These are phyloP conservation scores for Austroboletus eburneus DNA, from an alignment of 768 basidiomycete genomes.

Conservation along the genomic window DNA sequence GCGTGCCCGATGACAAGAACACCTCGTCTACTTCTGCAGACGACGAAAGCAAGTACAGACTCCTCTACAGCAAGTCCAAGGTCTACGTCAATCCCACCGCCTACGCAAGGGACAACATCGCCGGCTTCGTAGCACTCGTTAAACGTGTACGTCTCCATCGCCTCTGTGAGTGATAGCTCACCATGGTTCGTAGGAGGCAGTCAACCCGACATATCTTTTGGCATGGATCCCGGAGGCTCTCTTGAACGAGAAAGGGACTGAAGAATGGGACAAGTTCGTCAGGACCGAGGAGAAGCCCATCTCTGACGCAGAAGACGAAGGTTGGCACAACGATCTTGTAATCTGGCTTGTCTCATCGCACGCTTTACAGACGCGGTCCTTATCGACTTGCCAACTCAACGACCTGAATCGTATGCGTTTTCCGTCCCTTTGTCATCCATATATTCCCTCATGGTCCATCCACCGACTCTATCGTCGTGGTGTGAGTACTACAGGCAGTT, in stretches of 20 bases:
- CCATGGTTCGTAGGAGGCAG: slow-evolving; percentile 52
- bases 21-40: slow-evolving; percentile 22
- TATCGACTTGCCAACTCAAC: slow-evolving; percentile 77
- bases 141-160: slow-evolving; percentile 59
- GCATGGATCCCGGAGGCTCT: slow-evolving; percentile 93
- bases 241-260: slow-evolving; percentile 73
- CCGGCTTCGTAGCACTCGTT: slow-evolving; percentile 90
- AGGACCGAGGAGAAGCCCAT: slow-evolving; percentile 69
- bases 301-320: slow-evolving; percentile 66
- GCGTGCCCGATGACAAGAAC: slow-evolving; percentile 23
- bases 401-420: slow-evolving; percentile 91
- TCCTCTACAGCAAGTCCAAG: slow-evolving; percentile 89
- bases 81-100: slow-evolving; percentile 95
- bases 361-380: slow-evolving; percentile 65
- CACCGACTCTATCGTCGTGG: slow-evolving; percentile 83
- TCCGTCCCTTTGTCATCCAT: slow-evolving; percentile 89
- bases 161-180: slow-evolving; percentile 5
- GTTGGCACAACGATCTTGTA: slow-evolving; percentile 34
- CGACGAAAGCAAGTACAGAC: slow-evolving; percentile 61
- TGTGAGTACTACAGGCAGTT: slow-evolving; percentile 44
- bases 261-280: slow-evolving; percentile 89
- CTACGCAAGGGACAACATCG: slow-evolving; percentile 88
- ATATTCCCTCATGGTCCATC: slow-evolving; percentile 83
- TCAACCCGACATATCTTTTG: slow-evolving; percentile 73
- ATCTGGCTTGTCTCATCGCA: slow-evolving; percentile 5